Conservation (phyloP, 257 asterid genomes). For the Anisodus tanguticus region DNA sequence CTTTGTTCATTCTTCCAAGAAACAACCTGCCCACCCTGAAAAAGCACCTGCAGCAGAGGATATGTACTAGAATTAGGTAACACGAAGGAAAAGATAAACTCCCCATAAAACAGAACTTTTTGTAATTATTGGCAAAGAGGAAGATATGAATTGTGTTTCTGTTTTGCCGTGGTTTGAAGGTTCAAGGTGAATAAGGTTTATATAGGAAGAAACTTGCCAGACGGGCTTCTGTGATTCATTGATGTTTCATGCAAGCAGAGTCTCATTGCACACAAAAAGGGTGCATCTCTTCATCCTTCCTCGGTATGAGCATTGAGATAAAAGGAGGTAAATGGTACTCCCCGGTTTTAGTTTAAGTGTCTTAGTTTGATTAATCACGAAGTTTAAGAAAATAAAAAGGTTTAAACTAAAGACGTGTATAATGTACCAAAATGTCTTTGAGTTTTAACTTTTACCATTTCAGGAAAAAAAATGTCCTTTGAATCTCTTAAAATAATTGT, state of each 20-base stretch:
- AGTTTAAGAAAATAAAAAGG: neutral
- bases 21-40: constrained; percentile 73
- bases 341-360: no score
- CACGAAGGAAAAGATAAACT: constrained; percentile 17
- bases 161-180: constrained; percentile 36
- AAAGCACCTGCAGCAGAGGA: constrained; percentile 59
- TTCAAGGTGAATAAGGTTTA: constrained; percentile 27
- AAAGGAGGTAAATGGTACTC: constrained; percentile 29
- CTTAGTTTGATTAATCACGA: neutral
- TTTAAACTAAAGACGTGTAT: neutral
- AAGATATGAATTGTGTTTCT: constrained; percentile 22
- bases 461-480: neutral
- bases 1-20: constrained; percentile 90
- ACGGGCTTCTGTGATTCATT: constrained; percentile 34
- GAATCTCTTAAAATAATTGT: neutral
- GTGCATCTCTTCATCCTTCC: constrained; percentile 34
- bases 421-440: neutral
- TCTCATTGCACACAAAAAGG: neutral
- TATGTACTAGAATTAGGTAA: neutral
- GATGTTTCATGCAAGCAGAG: constrained; percentile 18
- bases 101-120: constrained; percentile 10
- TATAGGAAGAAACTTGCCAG: constrained; percentile 39
- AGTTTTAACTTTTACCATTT: neutral
- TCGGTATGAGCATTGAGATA: constrained; percentile 66
- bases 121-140: neutral